A percentile compares a stretch with the other conserved stretches of the same genome.
phyloP scores from a whole-genome alignment of 2,329 filamentous ascomycete genomes.

The Xylaria sp. region DNA sequence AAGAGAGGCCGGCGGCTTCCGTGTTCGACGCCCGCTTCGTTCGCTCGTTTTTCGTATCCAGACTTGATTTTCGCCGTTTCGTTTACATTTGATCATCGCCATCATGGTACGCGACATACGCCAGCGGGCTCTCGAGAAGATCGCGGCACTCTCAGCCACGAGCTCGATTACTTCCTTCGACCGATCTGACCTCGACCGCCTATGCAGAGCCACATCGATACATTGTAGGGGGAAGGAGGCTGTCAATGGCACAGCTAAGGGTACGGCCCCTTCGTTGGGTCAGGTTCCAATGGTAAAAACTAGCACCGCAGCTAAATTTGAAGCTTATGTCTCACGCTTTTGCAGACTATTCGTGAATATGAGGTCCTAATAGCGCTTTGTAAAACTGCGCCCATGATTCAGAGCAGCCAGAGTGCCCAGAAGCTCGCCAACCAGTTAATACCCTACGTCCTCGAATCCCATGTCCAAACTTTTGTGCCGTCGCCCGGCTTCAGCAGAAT shows the following conservation, averaged over 20 bases:
- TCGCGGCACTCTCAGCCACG: slow-evolving; percentile 70
- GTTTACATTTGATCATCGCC: slow-evolving; percentile 3
- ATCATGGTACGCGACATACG: slow-evolving; percentile 67
- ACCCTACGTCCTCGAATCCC: slow-evolving; percentile 87
- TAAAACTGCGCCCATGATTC: slow-evolving; percentile 83
- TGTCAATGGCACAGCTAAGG: slow-evolving; percentile 61
- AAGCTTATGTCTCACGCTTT: slow-evolving; percentile 38
- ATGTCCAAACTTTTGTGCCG: slow-evolving; percentile 78
- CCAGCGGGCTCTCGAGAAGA: slow-evolving; percentile 72
- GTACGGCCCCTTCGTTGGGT: slow-evolving; percentile 57
- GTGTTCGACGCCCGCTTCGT: slow-evolving; percentile 28
- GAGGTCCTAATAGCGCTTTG: slow-evolving; percentile 92
- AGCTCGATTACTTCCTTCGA: slow-evolving; percentile 66
- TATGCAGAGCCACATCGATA: slow-evolving; percentile 68
- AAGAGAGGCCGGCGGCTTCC: slow-evolving; percentile 5
- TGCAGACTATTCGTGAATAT: slow-evolving; percentile 85
- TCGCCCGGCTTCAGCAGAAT: slow-evolving; percentile 87
- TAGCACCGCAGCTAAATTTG: slow-evolving; percentile 5
- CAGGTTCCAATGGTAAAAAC: slow-evolving; percentile 69
- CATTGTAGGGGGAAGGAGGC: slow-evolving; percentile 57
- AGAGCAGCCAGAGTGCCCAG: slow-evolving; percentile 76
- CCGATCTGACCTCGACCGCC: slow-evolving; percentile 70
- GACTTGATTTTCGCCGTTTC: slow-evolving; percentile 3
- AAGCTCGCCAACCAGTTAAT: slow-evolving; percentile 82
- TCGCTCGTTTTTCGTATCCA: slow-evolving; percentile 27